A percentile compares a stretch with the other conserved stretches of the same genome.
These are phyloP conservation scores for Venturia oleaginea DNA, from an alignment of 2,329 filamentous ascomycete species.

Conservation along the genomic window DNA sequence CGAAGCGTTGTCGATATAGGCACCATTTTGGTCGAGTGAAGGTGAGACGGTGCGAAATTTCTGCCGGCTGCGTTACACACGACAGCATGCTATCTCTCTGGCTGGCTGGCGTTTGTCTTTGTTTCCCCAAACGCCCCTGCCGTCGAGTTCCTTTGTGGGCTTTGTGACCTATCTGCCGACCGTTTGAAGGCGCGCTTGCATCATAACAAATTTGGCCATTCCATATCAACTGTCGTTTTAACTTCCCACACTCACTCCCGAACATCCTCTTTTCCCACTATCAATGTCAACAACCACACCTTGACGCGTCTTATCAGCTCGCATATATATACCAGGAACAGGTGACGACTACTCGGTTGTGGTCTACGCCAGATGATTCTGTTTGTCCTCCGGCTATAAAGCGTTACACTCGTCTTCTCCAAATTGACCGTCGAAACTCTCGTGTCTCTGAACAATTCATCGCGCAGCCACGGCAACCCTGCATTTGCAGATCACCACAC, in stretches of 20 bases:
- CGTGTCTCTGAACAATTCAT: slow-evolving; percentile 8
- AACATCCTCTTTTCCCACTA: not conserved
- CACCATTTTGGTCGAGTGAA: slow-evolving; percentile 3
- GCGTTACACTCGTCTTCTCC: not conserved
- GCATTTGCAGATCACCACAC: not conserved
- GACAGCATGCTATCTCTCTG: slow-evolving; percentile 1
- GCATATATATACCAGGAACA: not conserved
- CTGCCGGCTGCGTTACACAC: slow-evolving; percentile 8
- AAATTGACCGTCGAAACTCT: not conserved
- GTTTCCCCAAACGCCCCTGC: slow-evolving; percentile 4
- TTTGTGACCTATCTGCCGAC: slow-evolving; percentile 5
- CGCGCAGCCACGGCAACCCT: slow-evolving; percentile 3
- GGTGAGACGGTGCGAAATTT: slow-evolving; percentile 5
- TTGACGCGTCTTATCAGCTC: not conserved
- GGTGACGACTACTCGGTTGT: not conserved
- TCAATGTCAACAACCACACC: not conserved
- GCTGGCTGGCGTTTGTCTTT: slow-evolving; percentile 10
- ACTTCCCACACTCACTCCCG: not conserved
- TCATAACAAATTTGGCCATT: not conserved
- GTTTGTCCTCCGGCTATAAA: slow-evolving; percentile 6
- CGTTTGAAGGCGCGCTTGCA: slow-evolving; percentile 4
- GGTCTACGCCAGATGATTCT: not conserved
- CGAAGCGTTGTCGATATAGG: slow-evolving; percentile 5
- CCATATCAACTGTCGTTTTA: not conserved
- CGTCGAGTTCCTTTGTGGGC: not conserved